A percentile compares a stretch with the other conserved stretches of the same genome.
These are phyloP conservation scores for Phytophthora melonis DNA, from an alignment of 352 stramenopile genomes.

Conservation along the genomic window DNA sequence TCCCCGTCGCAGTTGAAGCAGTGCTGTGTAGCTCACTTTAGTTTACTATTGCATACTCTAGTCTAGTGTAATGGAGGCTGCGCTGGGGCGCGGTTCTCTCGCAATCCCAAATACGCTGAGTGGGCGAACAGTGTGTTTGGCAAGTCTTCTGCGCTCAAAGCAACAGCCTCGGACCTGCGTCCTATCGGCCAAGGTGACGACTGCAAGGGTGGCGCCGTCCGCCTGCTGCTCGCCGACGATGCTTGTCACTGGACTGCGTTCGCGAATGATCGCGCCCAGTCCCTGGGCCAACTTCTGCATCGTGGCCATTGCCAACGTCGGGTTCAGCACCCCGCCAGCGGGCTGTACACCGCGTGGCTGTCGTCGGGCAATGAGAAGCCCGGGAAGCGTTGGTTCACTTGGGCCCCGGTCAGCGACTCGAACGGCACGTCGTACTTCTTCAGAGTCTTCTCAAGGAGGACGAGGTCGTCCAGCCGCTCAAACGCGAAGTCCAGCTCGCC, in stretches of 20 bases:
- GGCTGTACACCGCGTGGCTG: slow-evolving; percentile 59
- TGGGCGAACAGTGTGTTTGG: not conserved
- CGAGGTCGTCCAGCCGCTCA: slow-evolving; percentile 37
- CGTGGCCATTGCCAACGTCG: slow-evolving; percentile 58
- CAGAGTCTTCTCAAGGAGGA: slow-evolving; percentile 42
- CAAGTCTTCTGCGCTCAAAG: not conserved
- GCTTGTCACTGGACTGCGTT: slow-evolving; percentile 28
- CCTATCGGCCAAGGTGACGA: not conserved
- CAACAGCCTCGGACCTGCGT: not conserved
- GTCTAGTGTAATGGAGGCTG: not conserved
- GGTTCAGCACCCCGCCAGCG: slow-evolving; percentile 62
- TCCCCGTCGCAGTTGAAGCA: not conserved
- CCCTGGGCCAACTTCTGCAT: slow-evolving; percentile 52
- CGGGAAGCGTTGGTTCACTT: slow-evolving; percentile 64
- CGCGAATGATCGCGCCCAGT: slow-evolving; percentile 52
- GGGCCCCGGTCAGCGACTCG: slow-evolving; percentile 49
- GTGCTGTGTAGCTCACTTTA: not conserved
- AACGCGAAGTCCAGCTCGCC: slow-evolving; percentile 66
- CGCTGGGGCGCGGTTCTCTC: not conserved
- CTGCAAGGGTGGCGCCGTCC: slow-evolving; percentile 40
- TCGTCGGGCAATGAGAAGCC: slow-evolving; percentile 53
- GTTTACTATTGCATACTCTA: not conserved
- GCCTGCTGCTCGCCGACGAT: not conserved
- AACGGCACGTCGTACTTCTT: slow-evolving; percentile 44
- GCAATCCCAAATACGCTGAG: not conserved